Base-by-base conservation (phyloP, 306 rosid species). In the Citrullus amarus region DNA sequence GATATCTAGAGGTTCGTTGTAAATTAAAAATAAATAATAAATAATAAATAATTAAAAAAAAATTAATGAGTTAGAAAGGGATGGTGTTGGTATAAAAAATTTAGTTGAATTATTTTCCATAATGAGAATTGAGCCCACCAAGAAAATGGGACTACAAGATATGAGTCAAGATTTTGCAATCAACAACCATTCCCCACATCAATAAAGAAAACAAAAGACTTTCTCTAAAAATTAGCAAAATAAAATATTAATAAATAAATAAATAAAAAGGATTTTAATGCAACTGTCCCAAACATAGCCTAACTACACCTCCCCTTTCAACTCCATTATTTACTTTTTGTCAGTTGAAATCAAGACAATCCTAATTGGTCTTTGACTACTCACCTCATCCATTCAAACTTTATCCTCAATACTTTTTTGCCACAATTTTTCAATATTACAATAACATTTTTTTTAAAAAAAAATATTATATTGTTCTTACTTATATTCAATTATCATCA, bases 341-440 rank as follows among this genome's bases (percentile, higher is more conserved):
- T 69, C 76, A 43, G 76, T 46, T 69, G 56, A 69, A 69, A 69
- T 69, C 55, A 69, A 69, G 56, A 69, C 76, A 69, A 69, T 22
- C 28, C 55, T 44, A 69, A 69, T 43, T 69, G 36, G 56, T 44
- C 3, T 69, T 69, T 69, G 76, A 69, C 76, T 32, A 69, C 34
- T 15, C 51, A 39, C 25, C 73, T 39, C 73, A 39, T 18, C 73
- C 73, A 18, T 67, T 69, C 56, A 44, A 44, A 69, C 55, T 55
- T 44, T 69, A 69, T 69, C 76, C 38, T 69, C 75, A 20, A 69
- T 20, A 67, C 0, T 67, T 67, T 39, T 9, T 18, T 36, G 8
- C 0, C 8, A 6, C 61, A 25, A 60, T 5, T 63, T 63, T 63
- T 63, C 70, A 34, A 63, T 34, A 62, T 60, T 2, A 12, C 66